phyloP scores from a whole-genome alignment of 225 moss, liverwort and hornwort genomes.

The Asterella californica region DNA sequence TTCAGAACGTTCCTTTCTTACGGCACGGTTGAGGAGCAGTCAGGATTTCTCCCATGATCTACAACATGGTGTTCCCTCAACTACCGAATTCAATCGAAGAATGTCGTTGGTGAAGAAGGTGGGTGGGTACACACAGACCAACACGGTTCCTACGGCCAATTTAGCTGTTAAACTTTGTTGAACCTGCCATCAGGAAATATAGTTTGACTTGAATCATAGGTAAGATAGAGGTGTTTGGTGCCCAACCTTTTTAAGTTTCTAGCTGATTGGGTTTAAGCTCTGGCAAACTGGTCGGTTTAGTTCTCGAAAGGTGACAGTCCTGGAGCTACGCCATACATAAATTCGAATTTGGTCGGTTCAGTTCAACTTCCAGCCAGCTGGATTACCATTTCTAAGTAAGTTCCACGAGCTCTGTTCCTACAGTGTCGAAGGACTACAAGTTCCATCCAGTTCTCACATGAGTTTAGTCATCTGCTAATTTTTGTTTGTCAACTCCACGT shows the following conservation, averaged over 20 bases:
- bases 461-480: background rate
- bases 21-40: background rate
- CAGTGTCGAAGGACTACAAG: background rate
- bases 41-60: background rate
- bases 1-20: background rate
- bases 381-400: background rate
- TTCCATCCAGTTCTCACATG: background rate
- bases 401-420: background rate
- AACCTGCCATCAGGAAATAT: background rate
- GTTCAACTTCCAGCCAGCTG: constrained; percentile 4
- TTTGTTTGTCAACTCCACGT: background rate
- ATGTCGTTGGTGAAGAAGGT: background rate
- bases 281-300: constrained; percentile 1
- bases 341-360: background rate
- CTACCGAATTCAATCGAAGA: background rate
- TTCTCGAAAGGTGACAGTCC: background rate
- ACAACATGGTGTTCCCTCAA: background rate
- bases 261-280: background rate
- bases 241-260: background rate
- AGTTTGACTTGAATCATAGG: background rate
- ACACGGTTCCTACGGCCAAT: background rate
- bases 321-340: background rate
- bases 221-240: background rate
- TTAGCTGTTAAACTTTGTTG: background rate
- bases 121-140: background rate